Base-by-base conservation (phyloP, 2,329 filamentous ascomycete genomes). In the Fusarium sp. region DNA sequence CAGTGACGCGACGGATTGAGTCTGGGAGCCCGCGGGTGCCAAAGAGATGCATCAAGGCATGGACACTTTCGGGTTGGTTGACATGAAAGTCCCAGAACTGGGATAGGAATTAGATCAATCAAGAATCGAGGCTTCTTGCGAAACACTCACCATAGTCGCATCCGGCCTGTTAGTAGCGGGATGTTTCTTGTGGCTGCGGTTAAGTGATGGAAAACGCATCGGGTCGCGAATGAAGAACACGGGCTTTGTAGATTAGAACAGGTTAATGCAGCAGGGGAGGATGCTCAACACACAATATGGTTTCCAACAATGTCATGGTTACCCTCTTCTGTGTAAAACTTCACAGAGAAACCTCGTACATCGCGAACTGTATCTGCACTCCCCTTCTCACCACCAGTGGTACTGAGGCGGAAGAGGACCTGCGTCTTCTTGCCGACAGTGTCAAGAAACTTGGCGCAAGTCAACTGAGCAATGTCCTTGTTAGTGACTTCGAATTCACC, bases 211-310 rank as follows among this genome's bases (percentile, higher is more conserved):
- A 84, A 94, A 95, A 80, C 95, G 94, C 78, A 89, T 88, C 3
- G 93, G 92, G 76, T 95, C 93, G 48, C 93, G 88, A 32, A 95
- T 79, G 86, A 95, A 95, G 87, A 95, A 95, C 30, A 94, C 87
- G 3, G 93, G 93, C 45, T 50, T 48, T 18, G 1, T 5, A 50
- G 9, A 11, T 50, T 50, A 50, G 45, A 18, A 27, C 18, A 18
- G 5, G 14, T 1, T 2, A 5, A 27, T 18, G 14, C 14, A 18
- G 20, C 1, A 25, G 14, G 43, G 14, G 4, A 48, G 23, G 8
- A 6, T 2, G 11, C 5, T 2, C 11, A 48, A 48, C 43, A 11
- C 1, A 48, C 45, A 18, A 50, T 27, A 27, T 50, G 45, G 25
- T 50, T 50, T 18, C 45, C 45, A 18, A 50, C 45, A 1, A 69